phyloP scores from a whole-genome alignment of 495 filamentous ascomycete genomes.

The Penicillium canariense region DNA sequence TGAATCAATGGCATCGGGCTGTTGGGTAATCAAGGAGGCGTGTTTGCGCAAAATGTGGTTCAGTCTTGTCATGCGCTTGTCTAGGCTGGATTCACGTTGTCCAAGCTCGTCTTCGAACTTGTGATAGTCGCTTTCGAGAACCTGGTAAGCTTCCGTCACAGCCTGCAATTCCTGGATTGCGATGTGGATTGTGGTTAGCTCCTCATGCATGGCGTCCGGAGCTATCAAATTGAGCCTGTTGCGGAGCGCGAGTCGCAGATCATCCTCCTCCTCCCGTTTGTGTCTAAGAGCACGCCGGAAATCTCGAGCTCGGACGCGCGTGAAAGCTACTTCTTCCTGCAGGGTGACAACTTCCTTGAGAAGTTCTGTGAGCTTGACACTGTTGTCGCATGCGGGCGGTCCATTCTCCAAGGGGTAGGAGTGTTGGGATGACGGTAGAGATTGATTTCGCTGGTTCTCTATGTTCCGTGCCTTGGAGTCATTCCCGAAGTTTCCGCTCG shows the following conservation, averaged over 20 bases:
- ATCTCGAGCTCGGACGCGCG: conserved; percentile 18
- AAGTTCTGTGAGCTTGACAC: conserved; percentile 2
- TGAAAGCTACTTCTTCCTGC: conserved; percentile 15
- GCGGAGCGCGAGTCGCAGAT: conserved; percentile 8
- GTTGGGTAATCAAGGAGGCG: not conserved
- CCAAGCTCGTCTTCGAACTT: conserved; percentile 27
- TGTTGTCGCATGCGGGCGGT: not conserved
- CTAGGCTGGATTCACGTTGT: conserved; percentile 23
- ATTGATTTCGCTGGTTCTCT: not conserved
- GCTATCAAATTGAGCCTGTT: conserved; percentile 18
- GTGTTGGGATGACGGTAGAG: not conserved
- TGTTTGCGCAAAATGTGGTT: conserved; percentile 2
- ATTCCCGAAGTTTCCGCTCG: not conserved
- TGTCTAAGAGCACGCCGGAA: conserved; percentile 15
- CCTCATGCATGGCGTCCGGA: conserved; percentile 1
- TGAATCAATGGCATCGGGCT: not conserved
- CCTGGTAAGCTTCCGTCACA: conserved; percentile 16
- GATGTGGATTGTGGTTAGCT: not conserved
- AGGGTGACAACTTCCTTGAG: conserved; percentile 1
- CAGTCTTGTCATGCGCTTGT: conserved; percentile 19
- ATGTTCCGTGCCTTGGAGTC: not conserved
- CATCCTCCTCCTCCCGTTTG: conserved; percentile 18
- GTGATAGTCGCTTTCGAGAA: conserved; percentile 27
- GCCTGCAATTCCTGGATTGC: conserved; percentile 16
- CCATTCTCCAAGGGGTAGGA: not conserved